Evolutionary conservation across 2,329 filamentous ascomycete genomes (phyloP).

Genomic region (Pyrenophora teres): DNA sequence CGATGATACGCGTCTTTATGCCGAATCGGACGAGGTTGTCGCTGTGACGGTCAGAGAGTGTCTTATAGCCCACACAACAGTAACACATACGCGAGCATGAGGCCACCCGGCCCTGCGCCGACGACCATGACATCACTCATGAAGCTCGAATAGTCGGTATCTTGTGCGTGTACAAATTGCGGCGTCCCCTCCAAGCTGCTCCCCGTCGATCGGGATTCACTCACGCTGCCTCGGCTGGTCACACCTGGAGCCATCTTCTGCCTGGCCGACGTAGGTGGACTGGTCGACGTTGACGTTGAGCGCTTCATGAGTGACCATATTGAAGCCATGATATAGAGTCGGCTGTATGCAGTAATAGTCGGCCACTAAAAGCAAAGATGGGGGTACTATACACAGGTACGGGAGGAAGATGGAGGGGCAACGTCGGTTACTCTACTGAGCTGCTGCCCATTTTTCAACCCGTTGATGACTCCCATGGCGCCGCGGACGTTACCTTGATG

Average conservation of each 20-base stretch:
- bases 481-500: slow-evolving; percentile 7
- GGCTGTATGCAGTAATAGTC: slow-evolving; percentile 3
- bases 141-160: slow-evolving; percentile 38
- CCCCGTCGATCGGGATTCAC: slow-evolving; percentile 30
- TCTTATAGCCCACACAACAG: background rate
- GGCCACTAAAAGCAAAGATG: slow-evolving; percentile 36
- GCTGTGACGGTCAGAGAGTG: slow-evolving; percentile 36
- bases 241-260: slow-evolving; percentile 44
- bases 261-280: slow-evolving; percentile 31
- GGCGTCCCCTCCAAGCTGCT: slow-evolving; percentile 30
- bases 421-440: slow-evolving; percentile 24
- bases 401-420: slow-evolving; percentile 21
- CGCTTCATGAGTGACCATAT: slow-evolving; percentile 46
- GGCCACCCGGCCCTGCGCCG: slow-evolving; percentile 50
- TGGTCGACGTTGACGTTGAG: slow-evolving; percentile 31
- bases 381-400: slow-evolving; percentile 26
- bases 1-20: slow-evolving; percentile 67
- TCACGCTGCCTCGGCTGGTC: slow-evolving; percentile 18
- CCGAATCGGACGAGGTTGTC: slow-evolving; percentile 67
- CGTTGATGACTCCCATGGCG: slow-evolving; percentile 14
- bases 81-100: slow-evolving; percentile 50
- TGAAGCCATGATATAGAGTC: slow-evolving; percentile 40
- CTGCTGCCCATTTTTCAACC: slow-evolving; percentile 36
- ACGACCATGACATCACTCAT: slow-evolving; percentile 50
- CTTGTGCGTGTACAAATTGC: slow-evolving; percentile 21